Evolutionary conservation across 176 grass and related monocot species (phyloP).

Genomic region (Ensete glaucum): DNA sequence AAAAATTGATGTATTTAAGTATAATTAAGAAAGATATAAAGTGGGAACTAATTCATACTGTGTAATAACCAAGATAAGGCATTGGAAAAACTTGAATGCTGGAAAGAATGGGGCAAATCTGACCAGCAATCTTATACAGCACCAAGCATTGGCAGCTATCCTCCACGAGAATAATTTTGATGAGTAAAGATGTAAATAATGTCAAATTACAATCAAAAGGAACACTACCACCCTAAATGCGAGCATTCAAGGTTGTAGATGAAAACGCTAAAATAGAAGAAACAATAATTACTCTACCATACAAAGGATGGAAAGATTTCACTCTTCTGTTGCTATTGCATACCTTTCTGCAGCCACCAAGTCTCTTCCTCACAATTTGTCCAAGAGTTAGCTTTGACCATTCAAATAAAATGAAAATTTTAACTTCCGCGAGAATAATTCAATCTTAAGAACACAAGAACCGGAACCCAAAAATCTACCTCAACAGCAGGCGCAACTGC

Average conservation of each 20-base stretch:
- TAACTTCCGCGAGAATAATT: neutral
- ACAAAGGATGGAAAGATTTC: neutral
- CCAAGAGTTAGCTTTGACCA: conserved; percentile 33
- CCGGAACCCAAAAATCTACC: neutral
- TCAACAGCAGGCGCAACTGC: conserved; percentile 11
- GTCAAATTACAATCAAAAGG: neutral
- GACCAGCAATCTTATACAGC: too few relatives aligned
- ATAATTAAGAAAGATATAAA: too few relatives aligned
- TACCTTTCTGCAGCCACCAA: conserved; percentile 69
- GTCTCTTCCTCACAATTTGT: conserved; percentile 56
- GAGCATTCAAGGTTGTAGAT: neutral
- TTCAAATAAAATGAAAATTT: neutral
- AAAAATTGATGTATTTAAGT: too few relatives aligned
- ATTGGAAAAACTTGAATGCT: too few relatives aligned
- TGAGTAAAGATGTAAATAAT: too few relatives aligned
- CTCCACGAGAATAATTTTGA: too few relatives aligned
- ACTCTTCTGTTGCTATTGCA: neutral
- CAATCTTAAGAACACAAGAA: neutral
- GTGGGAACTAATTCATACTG: too few relatives aligned
- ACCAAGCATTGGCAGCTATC: too few relatives aligned
- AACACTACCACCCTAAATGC: neutral
- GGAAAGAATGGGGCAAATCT: too few relatives aligned
- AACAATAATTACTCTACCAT: neutral
- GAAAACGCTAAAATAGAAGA: neutral
- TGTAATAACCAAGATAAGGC: too few relatives aligned